Conservation (phyloP, 371 early-diverging fungal genomes). For the Mucor saturninus region DNA sequence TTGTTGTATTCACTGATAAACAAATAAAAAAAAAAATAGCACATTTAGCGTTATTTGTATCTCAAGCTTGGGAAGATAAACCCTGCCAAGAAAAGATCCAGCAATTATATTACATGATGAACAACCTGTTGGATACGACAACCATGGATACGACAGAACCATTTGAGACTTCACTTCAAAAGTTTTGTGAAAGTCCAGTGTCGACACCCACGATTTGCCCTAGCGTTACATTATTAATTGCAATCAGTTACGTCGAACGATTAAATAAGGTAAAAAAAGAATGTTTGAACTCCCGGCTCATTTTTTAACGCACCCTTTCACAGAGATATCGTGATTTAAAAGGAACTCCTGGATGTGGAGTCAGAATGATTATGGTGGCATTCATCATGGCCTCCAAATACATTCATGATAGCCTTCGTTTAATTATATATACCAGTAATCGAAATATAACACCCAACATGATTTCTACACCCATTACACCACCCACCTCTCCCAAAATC, state of each 20-base stretch:
- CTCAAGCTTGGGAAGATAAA: constrained; percentile 50
- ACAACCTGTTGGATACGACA: constrained; percentile 33
- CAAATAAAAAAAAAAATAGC: constrained; percentile 22
- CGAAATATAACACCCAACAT: constrained; percentile 1
- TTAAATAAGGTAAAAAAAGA: constrained; percentile 53
- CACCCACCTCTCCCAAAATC: constrained; percentile 33
- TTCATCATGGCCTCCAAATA: constrained; percentile 64
- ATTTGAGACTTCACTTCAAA: constrained; percentile 37
- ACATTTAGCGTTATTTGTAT: constrained; percentile 42
- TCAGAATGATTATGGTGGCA: constrained; percentile 61
- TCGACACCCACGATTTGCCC: constrained; percentile 51
- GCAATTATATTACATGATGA: constrained; percentile 37
- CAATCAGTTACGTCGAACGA: constrained; percentile 62
- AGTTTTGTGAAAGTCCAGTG: constrained; percentile 32
- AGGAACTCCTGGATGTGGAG: constrained; percentile 61
- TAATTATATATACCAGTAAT: constrained; percentile 34
- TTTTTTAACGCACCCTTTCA: constrained; percentile 1
- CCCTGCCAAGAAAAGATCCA: constrained; percentile 33
- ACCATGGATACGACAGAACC: constrained; percentile 30
- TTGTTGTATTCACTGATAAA: constrained; percentile 7
- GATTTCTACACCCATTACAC: constrained; percentile 21
- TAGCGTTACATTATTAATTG: constrained; percentile 55
- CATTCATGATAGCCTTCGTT: constrained; percentile 47
- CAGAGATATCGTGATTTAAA: constrained; percentile 55
- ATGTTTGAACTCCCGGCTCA: constrained; percentile 7